Evolutionary conservation across 345 rosid genomes (phyloP), one percentile per base, ranked within the genome.

Genomic region (Eucalyptus erythrocorys): DNA sequence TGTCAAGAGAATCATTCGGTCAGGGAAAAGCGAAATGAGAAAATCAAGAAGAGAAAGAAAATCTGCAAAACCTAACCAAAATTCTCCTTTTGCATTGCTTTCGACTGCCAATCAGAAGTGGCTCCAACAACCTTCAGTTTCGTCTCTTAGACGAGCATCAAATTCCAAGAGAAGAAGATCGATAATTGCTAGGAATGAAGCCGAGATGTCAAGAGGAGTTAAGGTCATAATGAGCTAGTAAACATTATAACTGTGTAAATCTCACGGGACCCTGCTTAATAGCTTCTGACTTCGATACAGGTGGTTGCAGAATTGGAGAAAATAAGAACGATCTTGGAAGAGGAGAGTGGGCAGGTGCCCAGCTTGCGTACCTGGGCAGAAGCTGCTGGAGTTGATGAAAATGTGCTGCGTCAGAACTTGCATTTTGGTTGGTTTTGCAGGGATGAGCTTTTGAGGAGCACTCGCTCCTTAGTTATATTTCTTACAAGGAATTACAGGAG

Each of bases 401-500:
- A 93, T 89, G 92, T 84, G 89, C 94, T 97, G 89, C 93, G 91
- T 76, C 94, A 92, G 86, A 90, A 91, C 84, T 92, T 96, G 91
- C 92, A 87, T 88, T 95, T 91, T 87, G 99, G 98, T 91, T 94
- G 98, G 98, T 89, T 90, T 89, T 97, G 98, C 94, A 92, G 94
- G 93, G 96, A 96, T 85, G 96, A 94, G 92, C 92, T 97, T 85
- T 84, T 97, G 86, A 92, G 92, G 92, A 95, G 96, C 88, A 91
- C 96, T 42, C 93, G 92, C 89, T 90, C 96, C 57, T 90, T 96
- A 86, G 97, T 97, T 90, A 87, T 95, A 53, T 97, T 87, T 90
- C 92, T 97, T 89, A 94, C 99, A 51, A 93, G 97, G 93, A 95
- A 93, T 91, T 97, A 97, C 88, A 93, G 94, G 91, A 96, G 97